Percentiles rank a stretch among this genome's conserved stretches.
Conservation (phyloP, 1,139 yeast genomes). For the Kazachstania sp. region DNA sequence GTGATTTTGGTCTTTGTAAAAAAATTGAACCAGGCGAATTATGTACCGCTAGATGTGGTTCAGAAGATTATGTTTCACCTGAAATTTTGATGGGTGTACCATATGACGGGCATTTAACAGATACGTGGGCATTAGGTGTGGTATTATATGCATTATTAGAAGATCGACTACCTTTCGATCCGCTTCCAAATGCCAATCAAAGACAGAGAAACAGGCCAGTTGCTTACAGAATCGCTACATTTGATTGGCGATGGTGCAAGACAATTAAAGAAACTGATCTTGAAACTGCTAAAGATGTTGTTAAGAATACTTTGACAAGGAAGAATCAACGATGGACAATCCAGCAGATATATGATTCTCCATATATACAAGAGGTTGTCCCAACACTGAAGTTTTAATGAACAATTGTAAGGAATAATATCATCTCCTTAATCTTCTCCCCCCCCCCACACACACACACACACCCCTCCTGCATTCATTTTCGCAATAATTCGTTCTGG, state of each 20-base stretch:
- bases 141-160: slow-evolving; percentile 76
- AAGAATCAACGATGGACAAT: slow-evolving; percentile 44
- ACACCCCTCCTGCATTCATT: too few relatives aligned
- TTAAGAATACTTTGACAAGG: slow-evolving; percentile 44
- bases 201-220: slow-evolving; percentile 49
- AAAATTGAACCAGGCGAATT: slow-evolving; percentile 46
- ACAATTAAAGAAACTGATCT: slow-evolving; percentile 31
- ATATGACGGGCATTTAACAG: slow-evolving; percentile 84
- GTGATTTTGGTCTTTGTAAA: slow-evolving; percentile 86
- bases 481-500: neutral
- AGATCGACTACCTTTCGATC: slow-evolving; percentile 81
- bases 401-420: neutral
- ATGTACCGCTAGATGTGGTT: slow-evolving; percentile 83
- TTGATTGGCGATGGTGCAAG: slow-evolving; percentile 80
- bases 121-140: slow-evolving; percentile 95
- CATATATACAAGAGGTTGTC: slow-evolving; percentile 29
- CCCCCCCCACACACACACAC: too few relatives aligned
- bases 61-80: slow-evolving; percentile 92
- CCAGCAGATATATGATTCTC: slow-evolving; percentile 32
- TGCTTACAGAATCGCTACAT: slow-evolving; percentile 84
- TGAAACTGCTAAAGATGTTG: slow-evolving; percentile 46
- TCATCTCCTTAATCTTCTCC: neutral
- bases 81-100: slow-evolving; percentile 83
- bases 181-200: slow-evolving; percentile 45
- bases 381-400: slow-evolving; percentile 7